Base-by-base conservation (phyloP, 768 basidiomycete genomes). In the Trametes punicea region DNA sequence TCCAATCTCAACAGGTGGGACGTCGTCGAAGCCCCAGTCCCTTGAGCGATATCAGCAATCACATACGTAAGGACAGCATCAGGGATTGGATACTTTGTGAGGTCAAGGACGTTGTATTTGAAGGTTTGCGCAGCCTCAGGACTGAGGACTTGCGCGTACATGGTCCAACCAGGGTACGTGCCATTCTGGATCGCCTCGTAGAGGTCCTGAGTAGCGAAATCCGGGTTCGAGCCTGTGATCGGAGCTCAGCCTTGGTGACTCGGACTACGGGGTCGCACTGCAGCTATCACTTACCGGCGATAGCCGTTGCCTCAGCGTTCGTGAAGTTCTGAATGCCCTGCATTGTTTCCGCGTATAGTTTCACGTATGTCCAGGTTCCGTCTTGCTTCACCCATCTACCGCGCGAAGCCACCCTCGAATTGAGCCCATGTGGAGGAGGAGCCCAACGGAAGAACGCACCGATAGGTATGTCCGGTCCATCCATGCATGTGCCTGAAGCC, bases 141-240 rank as follows among this genome's bases (percentile, higher is more conserved):
- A 1, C 78, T 77, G 74, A 83, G 75, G 21, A 73, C 75, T 69
- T 83, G 82, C 11, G 81, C 77, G 60, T 79, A 81, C 16, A 84
- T 62, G 47, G 81, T 82, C 78, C 79, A 84, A 59, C 77, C 75
- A 23, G 83, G 82, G 70, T 73, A 82, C 7, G 76, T 68, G 11
- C 76, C 76, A 26, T 73, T 72, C 57, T 79, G 77, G 59, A 85
- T 84, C 16, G 81, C 73, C 21, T 82, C 80, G 57, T 69, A 81
- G 18, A 84, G 68, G 62, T 84, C 82, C 33, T 79, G 72, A 27
- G 78, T 73, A 51, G 80, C 80, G 68, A 77, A 85, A 64, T 85
- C 83, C 0, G 75, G 69, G 54, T 74, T 77, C 15, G 41, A 33
- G 21, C 66, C 66, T 65, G 20, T 5, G n/a, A n/a, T n/a, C n/a